Evolutionary conservation across 805 yeast genomes (phyloP), one percentile per base, ranked within the genome.

Genomic region (Yamadazyma akitaensis): DNA sequence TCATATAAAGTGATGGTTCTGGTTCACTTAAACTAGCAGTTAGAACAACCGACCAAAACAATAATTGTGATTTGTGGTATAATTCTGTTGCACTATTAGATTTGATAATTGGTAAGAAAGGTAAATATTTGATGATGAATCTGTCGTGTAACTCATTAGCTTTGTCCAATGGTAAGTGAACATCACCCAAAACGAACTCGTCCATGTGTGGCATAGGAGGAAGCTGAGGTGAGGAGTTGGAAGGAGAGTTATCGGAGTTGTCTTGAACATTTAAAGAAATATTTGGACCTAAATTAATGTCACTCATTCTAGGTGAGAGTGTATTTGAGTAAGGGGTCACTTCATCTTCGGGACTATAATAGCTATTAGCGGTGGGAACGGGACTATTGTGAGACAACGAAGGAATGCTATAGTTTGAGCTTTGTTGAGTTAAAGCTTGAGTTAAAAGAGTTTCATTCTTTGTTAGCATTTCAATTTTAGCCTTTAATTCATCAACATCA

Each of bases 41-140:
- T 38, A 88, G 71, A 72, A 88, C 85, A 2, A 90, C 92, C 0
- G 96, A 79, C 97, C 97, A 91, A 60, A 91, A 91, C 43, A 91
- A 70, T 18, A 90, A 70, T 58, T 87, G 92, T 0, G 96, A 87
- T 58, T 88, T 94, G 14, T 85, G 77, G 62, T 88, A 88, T 17
- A 91, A 75, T 59, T 87, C 94, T 0, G 82, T 75, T 2, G 95
- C 91, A 39, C 80, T 75, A 37, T 75, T 70, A 0, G 95, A 81
- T 25, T 82, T 76, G 60, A 91, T 70, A 11, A 91, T 86, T 2
- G 97, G 97, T 56, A 90, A 71, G 55, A 76, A 85, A 0, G 96
- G 95, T 19, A 87, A 68, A 57, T 83, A 84, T 47, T 82, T 77
- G 6, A 65, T 64, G 51, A 86, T 75, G 59, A 91, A 91, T 21